Percentiles rank a stretch among this genome's conserved stretches.
These are phyloP conservation scores for Cladosporium sp. DNA, from an alignment of 2,329 filamentous ascomycete genomes.

Conservation along the genomic window DNA sequence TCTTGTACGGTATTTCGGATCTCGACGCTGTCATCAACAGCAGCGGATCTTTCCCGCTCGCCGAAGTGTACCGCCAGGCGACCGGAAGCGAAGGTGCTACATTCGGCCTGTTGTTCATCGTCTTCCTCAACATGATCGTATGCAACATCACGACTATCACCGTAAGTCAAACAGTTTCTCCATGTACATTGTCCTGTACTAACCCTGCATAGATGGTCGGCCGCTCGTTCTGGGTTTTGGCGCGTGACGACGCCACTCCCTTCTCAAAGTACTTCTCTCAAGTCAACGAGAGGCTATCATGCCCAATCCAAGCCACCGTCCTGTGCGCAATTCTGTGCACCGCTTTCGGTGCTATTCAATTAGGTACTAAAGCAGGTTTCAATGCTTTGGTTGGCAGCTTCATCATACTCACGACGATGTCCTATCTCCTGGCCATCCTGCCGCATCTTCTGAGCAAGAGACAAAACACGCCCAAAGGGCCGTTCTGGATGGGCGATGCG, in stretches of 20 bases:
- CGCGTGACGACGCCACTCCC: constrained; percentile 63
- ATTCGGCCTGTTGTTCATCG: constrained; percentile 60
- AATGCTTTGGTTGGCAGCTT: constrained; percentile 41
- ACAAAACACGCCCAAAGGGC: constrained; percentile 36
- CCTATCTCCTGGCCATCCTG: constrained; percentile 41
- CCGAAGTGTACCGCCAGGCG: constrained; percentile 52
- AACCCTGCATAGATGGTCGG: constrained; percentile 45
- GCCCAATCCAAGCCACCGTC: constrained; percentile 62
- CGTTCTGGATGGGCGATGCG: constrained; percentile 40
- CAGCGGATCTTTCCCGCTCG: constrained; percentile 48
- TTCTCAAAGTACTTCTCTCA: constrained; percentile 55
- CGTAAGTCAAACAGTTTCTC: background rate
- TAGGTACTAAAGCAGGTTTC: constrained; percentile 39
- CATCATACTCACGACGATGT: constrained; percentile 39
- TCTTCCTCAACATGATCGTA: constrained; percentile 55
- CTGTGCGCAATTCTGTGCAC: constrained; percentile 56
- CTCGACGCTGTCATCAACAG: constrained; percentile 44
- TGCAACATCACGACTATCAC: constrained; percentile 35
- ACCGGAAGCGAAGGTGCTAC: constrained; percentile 54
- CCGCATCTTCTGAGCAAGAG: constrained; percentile 39
- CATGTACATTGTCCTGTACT: background rate
- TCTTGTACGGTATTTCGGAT: constrained; percentile 55
- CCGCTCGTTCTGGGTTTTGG: constrained; percentile 53
- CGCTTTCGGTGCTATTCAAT: constrained; percentile 40
- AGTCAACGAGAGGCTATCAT: constrained; percentile 58